Evolutionary conservation across 2,329 filamentous ascomycete genomes (phyloP).

Genomic region (Colletotrichum neosansevieriae): DNA sequence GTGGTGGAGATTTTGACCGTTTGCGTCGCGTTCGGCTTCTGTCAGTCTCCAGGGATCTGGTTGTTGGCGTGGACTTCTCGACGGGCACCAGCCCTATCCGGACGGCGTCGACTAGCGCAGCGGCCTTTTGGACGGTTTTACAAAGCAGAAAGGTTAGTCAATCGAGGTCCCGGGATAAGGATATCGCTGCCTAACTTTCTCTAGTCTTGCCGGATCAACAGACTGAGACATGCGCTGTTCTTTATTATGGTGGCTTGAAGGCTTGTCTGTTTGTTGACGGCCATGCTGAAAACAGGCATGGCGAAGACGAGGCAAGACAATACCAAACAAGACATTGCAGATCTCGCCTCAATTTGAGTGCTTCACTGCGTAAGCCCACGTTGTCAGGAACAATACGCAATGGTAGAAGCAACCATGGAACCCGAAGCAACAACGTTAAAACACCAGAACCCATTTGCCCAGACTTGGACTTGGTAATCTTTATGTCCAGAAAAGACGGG

Average conservation of each 20-base stretch:
- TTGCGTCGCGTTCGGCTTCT: slow-evolving; percentile 24
- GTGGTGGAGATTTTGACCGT: slow-evolving; percentile 13
- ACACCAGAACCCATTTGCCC: no score
- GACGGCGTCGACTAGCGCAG: slow-evolving; percentile 20
- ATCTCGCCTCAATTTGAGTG: not conserved
- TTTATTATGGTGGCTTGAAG: not conserved
- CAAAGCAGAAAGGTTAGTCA: not conserved
- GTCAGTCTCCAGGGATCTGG: slow-evolving; percentile 16
- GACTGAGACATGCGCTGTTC: slow-evolving; percentile 4
- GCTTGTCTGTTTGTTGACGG: not conserved
- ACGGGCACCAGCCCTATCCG: not conserved
- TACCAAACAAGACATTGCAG: slow-evolving; percentile 20
- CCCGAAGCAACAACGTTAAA: no score
- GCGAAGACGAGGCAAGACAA: not conserved
- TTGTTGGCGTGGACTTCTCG: slow-evolving; percentile 19
- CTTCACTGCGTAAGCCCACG: not conserved
- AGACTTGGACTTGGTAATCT: no score
- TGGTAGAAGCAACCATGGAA: not conserved
- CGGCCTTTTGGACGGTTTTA: slow-evolving; percentile 27
- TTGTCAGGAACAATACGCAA: not conserved
- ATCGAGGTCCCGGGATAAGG: no score
- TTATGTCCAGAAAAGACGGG: no score
- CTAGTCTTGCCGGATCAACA: not conserved
- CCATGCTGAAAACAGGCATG: slow-evolving; percentile 19
- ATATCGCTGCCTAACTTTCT: no score